These are phyloP conservation scores for Apiospora sp. DNA, from an alignment of 2,329 filamentous ascomycete genomes.

Conservation along the genomic window DNA sequence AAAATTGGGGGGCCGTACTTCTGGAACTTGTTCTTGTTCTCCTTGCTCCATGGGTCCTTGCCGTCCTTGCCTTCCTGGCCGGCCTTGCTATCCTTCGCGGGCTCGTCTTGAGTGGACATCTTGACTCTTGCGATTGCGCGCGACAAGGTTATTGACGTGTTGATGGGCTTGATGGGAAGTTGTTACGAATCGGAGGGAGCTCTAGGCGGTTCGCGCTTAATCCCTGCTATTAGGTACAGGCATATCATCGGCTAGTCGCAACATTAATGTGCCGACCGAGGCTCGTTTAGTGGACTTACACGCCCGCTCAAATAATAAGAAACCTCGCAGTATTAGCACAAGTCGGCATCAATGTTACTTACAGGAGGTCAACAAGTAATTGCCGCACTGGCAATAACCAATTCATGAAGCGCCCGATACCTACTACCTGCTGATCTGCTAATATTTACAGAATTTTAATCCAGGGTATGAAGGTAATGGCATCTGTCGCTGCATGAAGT, in stretches of 20 bases:
- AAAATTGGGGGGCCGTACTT: conserved; percentile 53
- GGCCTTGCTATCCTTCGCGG: neutral
- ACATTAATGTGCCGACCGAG: conserved; percentile 18
- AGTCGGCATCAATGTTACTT: neutral
- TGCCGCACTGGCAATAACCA: neutral
- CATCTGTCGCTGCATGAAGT: neutral
- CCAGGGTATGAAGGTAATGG: neutral
- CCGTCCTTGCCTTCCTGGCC: conserved; percentile 12
- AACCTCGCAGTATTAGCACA: neutral
- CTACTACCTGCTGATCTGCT: too few relatives aligned
- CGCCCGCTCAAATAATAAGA: neutral
- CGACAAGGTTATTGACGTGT: neutral
- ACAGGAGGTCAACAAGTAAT: neutral
- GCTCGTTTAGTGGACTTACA: conserved; percentile 7
- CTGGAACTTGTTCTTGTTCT: conserved; percentile 70
- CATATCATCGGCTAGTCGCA: conserved; percentile 14
- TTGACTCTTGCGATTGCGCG: conserved; percentile 22
- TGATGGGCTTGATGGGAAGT: neutral
- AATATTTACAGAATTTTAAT: neutral
- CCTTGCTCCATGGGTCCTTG: conserved; percentile 60
- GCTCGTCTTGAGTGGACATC: conserved; percentile 37
- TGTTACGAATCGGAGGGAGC: conserved; percentile 4
- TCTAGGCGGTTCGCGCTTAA: conserved; percentile 1
- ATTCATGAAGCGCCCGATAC: neutral
- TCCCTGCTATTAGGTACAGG: neutral